Evolutionary conservation across 2,329 filamentous ascomycete species (phyloP), one percentile per base, ranked within the genome.

Genomic region (Botryotinia convoluta): DNA sequence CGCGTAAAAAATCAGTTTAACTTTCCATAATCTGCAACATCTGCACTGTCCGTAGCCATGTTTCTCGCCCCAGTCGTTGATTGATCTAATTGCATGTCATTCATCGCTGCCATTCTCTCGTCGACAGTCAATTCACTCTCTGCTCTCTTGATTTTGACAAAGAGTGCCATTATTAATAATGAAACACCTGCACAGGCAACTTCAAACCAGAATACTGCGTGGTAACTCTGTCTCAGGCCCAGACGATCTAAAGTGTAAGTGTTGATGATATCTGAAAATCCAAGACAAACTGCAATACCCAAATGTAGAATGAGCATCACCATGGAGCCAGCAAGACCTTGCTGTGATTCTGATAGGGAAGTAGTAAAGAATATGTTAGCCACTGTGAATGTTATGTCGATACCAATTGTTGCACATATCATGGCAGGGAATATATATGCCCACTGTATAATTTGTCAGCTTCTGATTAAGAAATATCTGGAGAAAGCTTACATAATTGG

Each of bases 361-460:
- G 92, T 94, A 0, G 92, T 94, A 80, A 94, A 92, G 82, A 93
- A 95, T 74, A 95, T 87, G 78, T 92, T 94, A 29, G 90, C 88
- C 1, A 94, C 87, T 79, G 91, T 93, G 82, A 91, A 94, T 10
- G 89, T 89, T 72, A 94, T 89, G 78, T 95, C 93, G 74, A 94
- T 89, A 29, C 91, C 92, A 48, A 94, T 84, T 0, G 92, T 95
- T 20, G 86, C 87, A 75, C 89, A 88, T 5, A 91, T 80, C 90
- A 92, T 92, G 71, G 88, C 84, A 0, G 92, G 91, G 78, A 95
- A 93, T 35, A 93, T 85, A 78, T 88, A 94, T 0, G 90, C 87
- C 93, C 92, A 95, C 84, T 72, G 45, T n/a, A 22, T 37, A 22
- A n/a, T 35, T n/a, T 51, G 51, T 72, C 48, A 72, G 71, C 26